Base-by-base conservation (phyloP, 2,329 filamentous ascomycete genomes). In the Emmonsiellopsis sp. region DNA sequence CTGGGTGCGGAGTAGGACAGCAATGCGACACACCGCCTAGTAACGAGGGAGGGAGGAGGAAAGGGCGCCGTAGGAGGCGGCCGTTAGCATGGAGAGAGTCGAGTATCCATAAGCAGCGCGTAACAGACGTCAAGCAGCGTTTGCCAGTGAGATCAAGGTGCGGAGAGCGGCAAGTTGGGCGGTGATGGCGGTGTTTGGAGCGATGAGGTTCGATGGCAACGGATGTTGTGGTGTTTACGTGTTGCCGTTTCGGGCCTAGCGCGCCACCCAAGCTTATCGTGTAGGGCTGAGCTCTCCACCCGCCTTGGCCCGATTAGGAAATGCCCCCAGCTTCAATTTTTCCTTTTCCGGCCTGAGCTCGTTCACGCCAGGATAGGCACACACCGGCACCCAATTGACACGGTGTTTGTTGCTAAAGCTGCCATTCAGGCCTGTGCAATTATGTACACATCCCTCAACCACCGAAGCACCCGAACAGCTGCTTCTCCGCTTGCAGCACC, bases 161-260 rank as follows among this genome's bases (percentile, higher is more conserved):
- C 5, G 21, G 21, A 27, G 21, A 27, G 21, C 21, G 21, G 21
- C 3, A 27, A 27, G 21, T 3, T 27, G 21, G 21, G 21, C 21
- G 21, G 21, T 3, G 54, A 44, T 52, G 54, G 51, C 53, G 55
- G 56, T 48, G 54, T 51, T 52, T 45, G 56, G 53, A 57, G 63
- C 64, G 65, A 65, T 67, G 66, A 69, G 64, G 64, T 58, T 62
- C 40, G 50, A 27, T 47, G 54, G 21, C 21, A 27, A 27, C 21
- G 21, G 21, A 27, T 42, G 44, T 52, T 47, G 53, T 49, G 43
- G 27, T 62, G 68, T 71, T 72, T 71, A 71, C 68, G 58, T 65
- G 60, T 58, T 61, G 27, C 67, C 61, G 43, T 21, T 66, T 70
- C 51, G 37, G 68, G 69, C 54, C 61, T 71, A 71, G 69, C 57